phyloP scores from a whole-genome alignment of 805 yeast species.

The Starmera amethionina region DNA sequence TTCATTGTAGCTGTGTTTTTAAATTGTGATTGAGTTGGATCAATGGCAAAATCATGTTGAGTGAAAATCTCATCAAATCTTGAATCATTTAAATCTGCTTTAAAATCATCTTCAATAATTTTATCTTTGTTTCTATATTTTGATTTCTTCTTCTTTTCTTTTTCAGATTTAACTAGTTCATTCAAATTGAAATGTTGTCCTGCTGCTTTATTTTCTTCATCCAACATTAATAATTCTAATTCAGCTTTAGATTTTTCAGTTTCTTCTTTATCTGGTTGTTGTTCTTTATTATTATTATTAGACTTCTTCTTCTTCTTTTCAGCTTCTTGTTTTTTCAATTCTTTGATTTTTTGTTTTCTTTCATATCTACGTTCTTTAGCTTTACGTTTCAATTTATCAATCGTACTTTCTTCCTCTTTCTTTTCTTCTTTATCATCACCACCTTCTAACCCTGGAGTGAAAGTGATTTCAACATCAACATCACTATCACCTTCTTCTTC shows the following conservation, averaged over 20 bases:
- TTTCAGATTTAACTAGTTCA: constrained; percentile 67
- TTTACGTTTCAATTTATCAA: constrained; percentile 73
- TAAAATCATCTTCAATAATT: constrained; percentile 46
- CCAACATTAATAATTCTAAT: constrained; percentile 61
- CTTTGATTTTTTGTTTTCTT: constrained; percentile 70
- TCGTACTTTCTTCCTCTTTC: constrained; percentile 55
- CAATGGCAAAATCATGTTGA: constrained; percentile 86
- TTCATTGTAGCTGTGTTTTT: constrained; percentile 85
- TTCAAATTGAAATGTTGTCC: constrained; percentile 68
- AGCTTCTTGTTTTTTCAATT: constrained; percentile 40
- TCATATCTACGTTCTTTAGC: constrained; percentile 88
- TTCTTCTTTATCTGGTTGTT: constrained; percentile 20
- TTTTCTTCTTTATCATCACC: constrained; percentile 21
- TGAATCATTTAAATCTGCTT: constrained; percentile 69
- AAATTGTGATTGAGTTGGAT: constrained; percentile 86
- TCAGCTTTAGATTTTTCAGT: constrained; percentile 47
- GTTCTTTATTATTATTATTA: constrained; percentile 28
- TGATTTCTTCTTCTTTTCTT: constrained; percentile 42
- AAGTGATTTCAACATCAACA: constrained; percentile 91
- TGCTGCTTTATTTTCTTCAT: constrained; percentile 19
- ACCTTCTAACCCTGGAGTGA: constrained; percentile 74
- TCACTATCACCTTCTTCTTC: constrained; percentile 44
- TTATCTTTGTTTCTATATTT: constrained; percentile 35
- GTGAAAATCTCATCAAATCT: constrained; percentile 81
- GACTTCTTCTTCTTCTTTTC: constrained; percentile 43